phyloP scores from a whole-genome alignment of 2,329 filamentous ascomycete species.

The Arthrobotrys conoides region DNA sequence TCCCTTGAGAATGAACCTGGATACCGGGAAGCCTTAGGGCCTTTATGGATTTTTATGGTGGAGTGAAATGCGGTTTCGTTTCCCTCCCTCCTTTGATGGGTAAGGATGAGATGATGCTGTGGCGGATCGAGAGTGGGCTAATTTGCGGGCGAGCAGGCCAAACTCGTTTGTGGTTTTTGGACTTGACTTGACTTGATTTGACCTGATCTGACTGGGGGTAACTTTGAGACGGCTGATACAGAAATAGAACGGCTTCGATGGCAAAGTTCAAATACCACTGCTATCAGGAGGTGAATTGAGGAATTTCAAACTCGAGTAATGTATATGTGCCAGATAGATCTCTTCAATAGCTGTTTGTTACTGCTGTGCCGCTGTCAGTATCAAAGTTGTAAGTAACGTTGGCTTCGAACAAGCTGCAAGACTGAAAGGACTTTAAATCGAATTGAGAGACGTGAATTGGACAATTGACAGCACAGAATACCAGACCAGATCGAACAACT shows the following conservation, averaged over 20 bases:
- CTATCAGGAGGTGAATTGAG: constrained; percentile 37
- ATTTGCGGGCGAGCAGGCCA: constrained; percentile 36
- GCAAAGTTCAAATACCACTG: constrained; percentile 34
- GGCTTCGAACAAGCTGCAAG: background rate
- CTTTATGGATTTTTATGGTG: constrained; percentile 14
- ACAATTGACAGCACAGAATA: constrained; percentile 9
- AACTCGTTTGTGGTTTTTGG: constrained; percentile 38
- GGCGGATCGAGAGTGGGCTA: constrained; percentile 52
- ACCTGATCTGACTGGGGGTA: background rate
- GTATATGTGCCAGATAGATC: constrained; percentile 1
- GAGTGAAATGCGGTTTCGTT: background rate
- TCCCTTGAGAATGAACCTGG: background rate
- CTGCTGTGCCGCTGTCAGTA: constrained; percentile 19
- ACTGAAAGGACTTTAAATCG: constrained; percentile 17
- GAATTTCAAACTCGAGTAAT: constrained; percentile 23
- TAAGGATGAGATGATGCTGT: constrained; percentile 30
- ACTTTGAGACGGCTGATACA: constrained; percentile 24
- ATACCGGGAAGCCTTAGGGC: background rate
- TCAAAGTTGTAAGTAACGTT: background rate
- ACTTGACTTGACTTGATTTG: background rate
- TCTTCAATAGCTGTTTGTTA: background rate
- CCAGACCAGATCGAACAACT: constrained; percentile 16
- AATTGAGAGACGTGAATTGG: constrained; percentile 20
- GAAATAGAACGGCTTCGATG: constrained; percentile 22
- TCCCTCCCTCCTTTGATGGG: background rate